Conservation (phyloP, 441 rosid genomes). For the Erysimum cheiri region DNA sequence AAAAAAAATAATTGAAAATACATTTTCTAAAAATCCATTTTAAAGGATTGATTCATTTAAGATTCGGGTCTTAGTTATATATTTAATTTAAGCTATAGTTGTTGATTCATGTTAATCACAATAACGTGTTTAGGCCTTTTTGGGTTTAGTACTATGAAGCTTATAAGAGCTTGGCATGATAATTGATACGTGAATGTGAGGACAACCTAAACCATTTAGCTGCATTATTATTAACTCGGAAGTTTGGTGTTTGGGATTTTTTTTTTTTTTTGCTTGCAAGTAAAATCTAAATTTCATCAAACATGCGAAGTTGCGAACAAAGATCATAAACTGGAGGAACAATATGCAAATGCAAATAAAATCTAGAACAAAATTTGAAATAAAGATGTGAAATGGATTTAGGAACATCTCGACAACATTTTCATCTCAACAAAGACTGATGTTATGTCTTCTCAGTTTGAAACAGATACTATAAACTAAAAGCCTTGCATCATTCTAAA, state of each 20-base stretch:
- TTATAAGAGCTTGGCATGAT: not conserved
- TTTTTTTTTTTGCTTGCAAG: not conserved
- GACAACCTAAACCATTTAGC: not conserved
- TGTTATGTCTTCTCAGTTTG: conserved; percentile 31
- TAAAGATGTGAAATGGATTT: not conserved
- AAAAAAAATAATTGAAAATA: too few species aligned
- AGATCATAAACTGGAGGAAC: not conserved
- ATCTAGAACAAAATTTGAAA: not conserved
- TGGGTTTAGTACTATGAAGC: too few species aligned
- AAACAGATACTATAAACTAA: conserved; percentile 1
- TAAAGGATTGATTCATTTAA: not conserved
- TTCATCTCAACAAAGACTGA: conserved; percentile 10
- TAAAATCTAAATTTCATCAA: not conserved
- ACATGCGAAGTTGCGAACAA: not conserved
- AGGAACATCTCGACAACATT: conserved; percentile 18
- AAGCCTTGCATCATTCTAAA: conserved; percentile 22
- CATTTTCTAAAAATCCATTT: not conserved
- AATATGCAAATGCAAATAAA: too few species aligned
- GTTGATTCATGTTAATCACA: too few species aligned
- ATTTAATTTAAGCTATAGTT: too few species aligned
- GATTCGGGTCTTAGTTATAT: not conserved
- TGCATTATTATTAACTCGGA: not conserved
- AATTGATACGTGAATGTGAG: not conserved
- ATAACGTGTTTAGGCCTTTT: too few species aligned
- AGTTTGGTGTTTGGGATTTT: not conserved